Evolutionary conservation across 345 rosid species (phyloP), one percentile per base, ranked within the genome.

Genomic region (Eucalyptus regnans): DNA sequence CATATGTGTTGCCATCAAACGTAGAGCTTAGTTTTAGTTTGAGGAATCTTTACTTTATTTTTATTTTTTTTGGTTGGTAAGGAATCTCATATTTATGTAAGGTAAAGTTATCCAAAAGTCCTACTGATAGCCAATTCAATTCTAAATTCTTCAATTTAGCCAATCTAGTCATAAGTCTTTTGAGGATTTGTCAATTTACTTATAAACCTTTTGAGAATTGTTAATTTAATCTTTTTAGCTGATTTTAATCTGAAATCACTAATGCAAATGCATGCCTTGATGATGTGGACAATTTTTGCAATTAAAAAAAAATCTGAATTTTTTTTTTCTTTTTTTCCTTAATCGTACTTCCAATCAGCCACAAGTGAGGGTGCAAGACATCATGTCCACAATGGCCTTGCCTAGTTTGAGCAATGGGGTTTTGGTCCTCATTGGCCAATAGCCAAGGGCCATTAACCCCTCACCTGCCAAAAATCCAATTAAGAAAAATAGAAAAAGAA

Each of bases 181-280:
- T 16, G 18, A 66, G 12, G 2, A n/a, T 66, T 56, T 56, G 62
- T 5, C 12, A 56, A 56, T 56, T 23, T 56, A 56, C 12, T 56
- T 2, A 56, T 56, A 56, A 66, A 66, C 2, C 11, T 66, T 31
- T 31, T 16, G 9, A 31, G 6, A 14, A 15, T 66, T 31, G 11
- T 17, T 8, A 66, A 31, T 66, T 15, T 66, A 31, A 7, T 66
- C 1, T 15, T 66, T 31, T 4, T 0, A 2, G 0, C 1, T 31
- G 1, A 66, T 66, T 66, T 66, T 66, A 5, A 31, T 16, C 2
- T 52, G 0, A n/a, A 66, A 66, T 31, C 41, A 17, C 43, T 8
- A 0, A 8, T 17, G 3, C 1, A 11, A 4, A n/a, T 15, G 2
- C 5, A 14, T 7, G 18, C 4, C 1, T 1, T 64, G 18, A 8